Base-by-base conservation (phyloP, 306 rosid genomes). In the Macrotyloma uniflorum region DNA sequence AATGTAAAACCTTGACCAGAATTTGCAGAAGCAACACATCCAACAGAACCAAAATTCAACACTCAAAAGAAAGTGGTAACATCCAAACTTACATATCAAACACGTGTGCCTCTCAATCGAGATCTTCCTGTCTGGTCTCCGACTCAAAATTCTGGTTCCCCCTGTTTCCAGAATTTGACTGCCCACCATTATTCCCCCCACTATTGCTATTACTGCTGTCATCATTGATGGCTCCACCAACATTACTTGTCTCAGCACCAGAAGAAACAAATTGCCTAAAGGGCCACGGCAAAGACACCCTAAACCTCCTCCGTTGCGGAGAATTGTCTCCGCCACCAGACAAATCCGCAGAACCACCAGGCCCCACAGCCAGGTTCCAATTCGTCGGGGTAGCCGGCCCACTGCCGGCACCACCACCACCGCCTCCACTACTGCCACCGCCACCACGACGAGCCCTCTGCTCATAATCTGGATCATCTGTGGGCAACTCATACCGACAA, bases 101-200 rank as follows among this genome's bases (percentile, higher is more conserved):
- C 84, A 85, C 69, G 87, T 67, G 64, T 19, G 46, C 19, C 49
- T 74, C 83, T 93, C 77, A 96, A 72, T 96, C 97, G 59, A 93
- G 96, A 89, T 93, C 99, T 86, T 96, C 99, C 67, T 90, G 93
- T 83, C 97, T 86, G 45, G 98, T 91, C 84, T 89, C 98, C 2
- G 97, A 76, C 76, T 84, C 89, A 74, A 89, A 80, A 86, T 85
- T 88, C 81, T 40, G 96, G 75, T 82, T 84, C 45, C 93, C 97
- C 75, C 93, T 79, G 53, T 81, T 86, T 43, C 78, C 97, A 4
- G 94, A 57, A 83, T 87, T 88, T 30, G 87, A 77, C 70, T 87
- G 83, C 47, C 75, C 97, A 26, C 86, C 84, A 66, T 68, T 80
- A 77, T 80, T 86, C 54, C 81, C 89, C 51, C 67, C 50, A 69